Evolutionary conservation across 2,329 filamentous ascomycete species (phyloP), one percentile per base, ranked within the genome.

Genomic region (Colletotrichum cordylinicola): DNA sequence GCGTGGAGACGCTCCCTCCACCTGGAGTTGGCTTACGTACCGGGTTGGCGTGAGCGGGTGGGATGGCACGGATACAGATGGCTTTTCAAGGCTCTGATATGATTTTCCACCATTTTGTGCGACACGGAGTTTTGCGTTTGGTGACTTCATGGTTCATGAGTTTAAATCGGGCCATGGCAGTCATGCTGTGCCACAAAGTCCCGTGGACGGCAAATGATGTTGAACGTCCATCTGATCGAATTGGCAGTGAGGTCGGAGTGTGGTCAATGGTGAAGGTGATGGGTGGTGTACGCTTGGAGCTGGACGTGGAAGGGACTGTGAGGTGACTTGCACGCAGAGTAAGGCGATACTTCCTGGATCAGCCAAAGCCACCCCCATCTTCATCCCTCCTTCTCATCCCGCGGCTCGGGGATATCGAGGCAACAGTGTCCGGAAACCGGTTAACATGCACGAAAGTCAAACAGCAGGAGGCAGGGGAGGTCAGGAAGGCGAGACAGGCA

Each of bases 1-100:
- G 56, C 74, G 64, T 65, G 65, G 70, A 76, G 70, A 74, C 65
- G 43, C 73, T 73, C 13, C 69, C 58, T 74, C 33, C 64, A 33
- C 35, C 68, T 61, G 21, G 37, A 39, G 18, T 33, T 55, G 37
- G 24, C 31, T 72, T 67, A 62, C 69, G 35, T 71, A 60, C 24
- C 21, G 61, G 24, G 31, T 67, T 72, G 37, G 61, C 24, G 31
- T 33, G 61, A 43, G 37, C 52, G 33, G 21, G 35, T 52, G 35
- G 48, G 43, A 60, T 52, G 39, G 33, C 65, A 33, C 55, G 24
- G 55, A 29, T 58, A 58, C n/a, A 31, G 31, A 61, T 35, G 58
- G 29, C 12, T 37, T 33, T 31, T 58, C 39, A 31, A 68, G 60
- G 55, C 62, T 62, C 62, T 68, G 55, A 67, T 48, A 52, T 24